phyloP scores from a whole-genome alignment of 306 rosid species.

The Boehmeria nivea region DNA sequence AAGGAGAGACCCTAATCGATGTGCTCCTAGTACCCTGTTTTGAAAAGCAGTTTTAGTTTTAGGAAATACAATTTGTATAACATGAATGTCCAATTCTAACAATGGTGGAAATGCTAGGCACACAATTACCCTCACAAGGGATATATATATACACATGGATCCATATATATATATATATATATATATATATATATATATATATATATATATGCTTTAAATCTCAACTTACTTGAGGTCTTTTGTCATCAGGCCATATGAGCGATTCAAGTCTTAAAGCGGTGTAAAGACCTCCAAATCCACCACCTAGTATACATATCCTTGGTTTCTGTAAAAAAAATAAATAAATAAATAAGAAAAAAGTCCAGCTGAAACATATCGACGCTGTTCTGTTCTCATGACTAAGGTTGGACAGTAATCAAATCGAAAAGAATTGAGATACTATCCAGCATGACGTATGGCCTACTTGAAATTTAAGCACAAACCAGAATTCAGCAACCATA shows the following conservation, averaged over 20 bases:
- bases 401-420: neutral
- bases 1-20: too few relatives aligned
- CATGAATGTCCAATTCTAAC: too few relatives aligned
- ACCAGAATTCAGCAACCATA: neutral
- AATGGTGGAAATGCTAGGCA: too few relatives aligned
- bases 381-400: neutral
- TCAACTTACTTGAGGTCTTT: slow-evolving; percentile 63
- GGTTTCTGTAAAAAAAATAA: slow-evolving; percentile 49
- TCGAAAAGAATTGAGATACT: neutral
- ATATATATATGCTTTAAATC: neutral
- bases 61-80: too few relatives aligned
- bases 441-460: neutral
- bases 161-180: too few relatives aligned
- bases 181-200: too few relatives aligned
- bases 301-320: slow-evolving; percentile 87
- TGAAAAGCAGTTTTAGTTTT: too few relatives aligned
- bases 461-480: too few relatives aligned
- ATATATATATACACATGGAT: too few relatives aligned
- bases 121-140: neutral
- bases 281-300: slow-evolving; percentile 95
- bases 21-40: too few relatives aligned
- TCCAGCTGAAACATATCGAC: neutral
- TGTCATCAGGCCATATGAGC: slow-evolving; percentile 73
- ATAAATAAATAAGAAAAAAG: neutral
- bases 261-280: slow-evolving; percentile 94